Evolutionary conservation across 768 basidiomycete genomes (phyloP).

Genomic region (Auricularia heimuer): DNA sequence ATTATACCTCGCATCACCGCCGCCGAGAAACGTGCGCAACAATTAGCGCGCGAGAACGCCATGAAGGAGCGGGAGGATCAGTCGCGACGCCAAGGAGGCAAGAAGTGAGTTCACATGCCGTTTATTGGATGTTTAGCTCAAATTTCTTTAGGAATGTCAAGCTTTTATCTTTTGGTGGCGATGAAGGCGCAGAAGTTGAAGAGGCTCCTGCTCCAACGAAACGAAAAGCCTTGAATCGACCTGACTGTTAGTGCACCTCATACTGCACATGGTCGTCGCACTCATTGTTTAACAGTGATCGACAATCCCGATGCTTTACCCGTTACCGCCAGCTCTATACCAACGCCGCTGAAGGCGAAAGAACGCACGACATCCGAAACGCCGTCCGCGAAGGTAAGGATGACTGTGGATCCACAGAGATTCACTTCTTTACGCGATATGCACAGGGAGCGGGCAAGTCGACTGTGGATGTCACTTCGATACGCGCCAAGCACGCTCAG

Average conservation of each 20-base stretch:
- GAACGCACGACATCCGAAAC: background rate
- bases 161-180: conserved; percentile 79
- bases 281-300: conserved; percentile 19
- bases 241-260: conserved; percentile 55
- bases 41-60: conserved; percentile 64
- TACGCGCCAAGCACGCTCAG: conserved; percentile 64
- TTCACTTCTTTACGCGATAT: too few species aligned
- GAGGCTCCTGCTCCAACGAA: conserved; percentile 44
- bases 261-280: too few species aligned
- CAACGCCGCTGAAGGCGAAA: conserved; percentile 11
- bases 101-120: conserved; percentile 52
- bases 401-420: too few species aligned
- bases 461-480: conserved; percentile 48
- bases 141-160: conserved; percentile 61
- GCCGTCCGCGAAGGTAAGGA: background rate
- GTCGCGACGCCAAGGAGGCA: conserved; percentile 62
- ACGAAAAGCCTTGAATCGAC: conserved; percentile 76
- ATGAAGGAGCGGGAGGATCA: conserved; percentile 73
- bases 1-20: conserved; percentile 95
- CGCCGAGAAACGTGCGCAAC: conserved; percentile 79
- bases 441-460: too few species aligned
- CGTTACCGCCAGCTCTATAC: conserved; percentile 10
- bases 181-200: conserved; percentile 50
- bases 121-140: background rate
- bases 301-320: conserved; percentile 22